These are phyloP conservation scores for Lasiosphaeris hirsuta DNA, from an alignment of 495 filamentous ascomycete genomes.

Conservation along the genomic window DNA sequence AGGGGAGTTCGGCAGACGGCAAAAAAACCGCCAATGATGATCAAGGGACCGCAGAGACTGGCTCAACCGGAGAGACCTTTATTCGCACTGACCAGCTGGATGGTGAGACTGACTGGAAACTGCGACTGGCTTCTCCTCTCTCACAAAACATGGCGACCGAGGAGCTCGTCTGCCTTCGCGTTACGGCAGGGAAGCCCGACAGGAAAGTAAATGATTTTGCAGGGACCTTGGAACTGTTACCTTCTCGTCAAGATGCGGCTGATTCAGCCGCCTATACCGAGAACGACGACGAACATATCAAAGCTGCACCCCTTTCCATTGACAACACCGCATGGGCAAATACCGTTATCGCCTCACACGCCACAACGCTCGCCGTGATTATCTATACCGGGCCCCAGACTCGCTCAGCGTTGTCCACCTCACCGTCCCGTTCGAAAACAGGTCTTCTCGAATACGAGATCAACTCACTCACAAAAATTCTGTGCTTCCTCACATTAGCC, in stretches of 20 bases:
- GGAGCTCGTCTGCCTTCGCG: slow-evolving; percentile 67
- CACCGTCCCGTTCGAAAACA: slow-evolving; percentile 84
- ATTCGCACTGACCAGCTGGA: slow-evolving; percentile 97
- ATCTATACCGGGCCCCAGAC: slow-evolving; percentile 96
- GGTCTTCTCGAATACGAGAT: slow-evolving; percentile 94
- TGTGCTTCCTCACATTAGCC: slow-evolving; percentile 81
- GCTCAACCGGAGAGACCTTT: slow-evolving; percentile 77
- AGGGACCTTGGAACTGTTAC: slow-evolving; percentile 69
- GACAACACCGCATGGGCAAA: slow-evolving; percentile 99
- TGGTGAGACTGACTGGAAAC: slow-evolving; percentile 98
- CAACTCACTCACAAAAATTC: slow-evolving; percentile 95
- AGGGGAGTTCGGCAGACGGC: slow-evolving; percentile 23
- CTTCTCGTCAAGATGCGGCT: slow-evolving; percentile 38
- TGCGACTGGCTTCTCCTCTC: slow-evolving; percentile 78
- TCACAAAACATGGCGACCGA: slow-evolving; percentile 68
- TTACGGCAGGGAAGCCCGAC: slow-evolving; percentile 85
- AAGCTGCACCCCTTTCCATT: slow-evolving; percentile 75
- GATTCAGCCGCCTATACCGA: slow-evolving; percentile 21
- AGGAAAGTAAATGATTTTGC: slow-evolving; percentile 91
- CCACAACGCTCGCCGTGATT: slow-evolving; percentile 79
- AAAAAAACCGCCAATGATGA: slow-evolving; percentile 1
- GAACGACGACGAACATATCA: slow-evolving; percentile 24
- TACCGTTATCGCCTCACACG: slow-evolving; percentile 91
- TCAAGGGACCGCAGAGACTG: slow-evolving; percentile 20
- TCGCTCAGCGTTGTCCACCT: slow-evolving; percentile 89